phyloP scores from a whole-genome alignment of 2,329 filamentous ascomycete species.

The Epichloe typhina region DNA sequence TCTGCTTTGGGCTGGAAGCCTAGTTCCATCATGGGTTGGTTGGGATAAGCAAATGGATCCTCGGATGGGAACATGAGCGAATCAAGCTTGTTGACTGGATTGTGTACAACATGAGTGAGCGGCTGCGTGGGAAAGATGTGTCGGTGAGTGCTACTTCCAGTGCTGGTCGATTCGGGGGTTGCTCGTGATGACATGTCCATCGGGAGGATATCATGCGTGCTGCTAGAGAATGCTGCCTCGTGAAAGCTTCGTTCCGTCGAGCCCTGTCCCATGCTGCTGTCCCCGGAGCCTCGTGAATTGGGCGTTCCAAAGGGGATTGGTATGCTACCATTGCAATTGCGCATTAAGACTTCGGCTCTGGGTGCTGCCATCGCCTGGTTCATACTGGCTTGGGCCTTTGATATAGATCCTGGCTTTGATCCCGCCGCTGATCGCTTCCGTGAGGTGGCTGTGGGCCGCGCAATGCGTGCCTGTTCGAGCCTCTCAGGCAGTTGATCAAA shows the following conservation, averaged over 20 bases:
- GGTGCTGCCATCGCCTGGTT: conserved; percentile 19
- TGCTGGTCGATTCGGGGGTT: conserved; percentile 32
- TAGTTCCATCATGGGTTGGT: conserved; percentile 56
- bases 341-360: conserved; percentile 21
- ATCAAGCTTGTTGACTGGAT: conserved; percentile 53
- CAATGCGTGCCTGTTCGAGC: conserved; percentile 39
- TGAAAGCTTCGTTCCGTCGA: conserved; percentile 17
- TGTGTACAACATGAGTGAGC: conserved; percentile 20
- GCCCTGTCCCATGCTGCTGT: conserved; percentile 18
- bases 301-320: conserved; percentile 12
- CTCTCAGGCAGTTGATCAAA: conserved; percentile 74
- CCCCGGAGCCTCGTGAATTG: conserved; percentile 19
- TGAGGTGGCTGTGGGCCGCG: conserved; percentile 21
- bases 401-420: conserved; percentile 21
- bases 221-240: conserved; percentile 24
- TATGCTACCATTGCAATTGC: conserved; percentile 16
- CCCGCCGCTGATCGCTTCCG: conserved; percentile 44
- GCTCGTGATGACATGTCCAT: conserved; percentile 31
- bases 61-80: conserved; percentile 70
- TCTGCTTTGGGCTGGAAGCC: conserved; percentile 26
- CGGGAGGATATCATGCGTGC: conserved; percentile 31
- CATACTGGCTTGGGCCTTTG: conserved; percentile 17
- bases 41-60: conserved; percentile 69
- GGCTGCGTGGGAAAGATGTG: conserved; percentile 20
- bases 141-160: conserved; percentile 26